These are phyloP conservation scores for Fragaria iinumae DNA, from an alignment of 306 rosid genomes.

Conservation along the genomic window DNA sequence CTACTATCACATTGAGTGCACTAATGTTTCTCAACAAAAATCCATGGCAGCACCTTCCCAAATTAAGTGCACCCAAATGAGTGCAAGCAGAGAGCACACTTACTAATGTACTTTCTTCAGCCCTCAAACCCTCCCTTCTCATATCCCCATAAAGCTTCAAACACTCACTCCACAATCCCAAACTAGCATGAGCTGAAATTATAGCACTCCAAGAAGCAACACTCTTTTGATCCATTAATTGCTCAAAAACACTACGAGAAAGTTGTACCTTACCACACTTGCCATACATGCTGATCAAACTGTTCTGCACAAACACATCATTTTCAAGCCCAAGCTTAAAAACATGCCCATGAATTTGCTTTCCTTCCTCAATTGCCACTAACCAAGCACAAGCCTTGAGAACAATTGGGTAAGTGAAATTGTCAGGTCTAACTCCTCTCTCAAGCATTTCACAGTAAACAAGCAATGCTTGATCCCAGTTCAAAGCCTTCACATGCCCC, in stretches of 20 bases:
- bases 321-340: conserved; percentile 58
- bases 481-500: conserved; percentile 48
- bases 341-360: conserved; percentile 62
- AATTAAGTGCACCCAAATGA: conserved; percentile 66
- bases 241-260: conserved; percentile 49
- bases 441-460: conserved; percentile 60
- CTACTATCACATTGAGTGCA: conserved; percentile 68
- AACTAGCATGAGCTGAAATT: conserved; percentile 67
- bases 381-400: conserved; percentile 71
- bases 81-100: conserved; percentile 76
- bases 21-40: conserved; percentile 59
- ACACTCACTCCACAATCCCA: conserved; percentile 69
- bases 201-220: conserved; percentile 88
- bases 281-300: conserved; percentile 83
- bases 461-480: conserved; percentile 49
- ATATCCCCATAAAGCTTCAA: conserved; percentile 60
- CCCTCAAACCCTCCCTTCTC: conserved; percentile 61
- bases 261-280: conserved; percentile 41
- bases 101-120: conserved; percentile 78
- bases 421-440: conserved; percentile 60
- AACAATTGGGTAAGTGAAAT: conserved; percentile 65
- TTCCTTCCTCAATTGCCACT: conserved; percentile 49
- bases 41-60: conserved; percentile 75
- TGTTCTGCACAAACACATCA: conserved; percentile 72
- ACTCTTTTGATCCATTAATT: conserved; percentile 46